Conservation (phyloP, 2,329 filamentous ascomycete species). For the Emergomyces orientalis region DNA sequence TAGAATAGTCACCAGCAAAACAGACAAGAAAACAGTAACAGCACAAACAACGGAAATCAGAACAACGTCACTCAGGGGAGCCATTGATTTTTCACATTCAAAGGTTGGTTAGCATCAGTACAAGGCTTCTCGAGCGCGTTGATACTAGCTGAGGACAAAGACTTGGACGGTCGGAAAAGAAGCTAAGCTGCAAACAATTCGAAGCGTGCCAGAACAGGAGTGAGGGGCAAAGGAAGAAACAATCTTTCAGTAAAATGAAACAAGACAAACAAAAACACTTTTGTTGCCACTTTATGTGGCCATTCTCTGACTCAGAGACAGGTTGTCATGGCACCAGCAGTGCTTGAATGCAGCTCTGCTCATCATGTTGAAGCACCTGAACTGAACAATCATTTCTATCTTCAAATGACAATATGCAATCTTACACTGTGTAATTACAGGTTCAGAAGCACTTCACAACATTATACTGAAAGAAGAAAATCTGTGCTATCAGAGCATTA, state of each 20-base stretch:
- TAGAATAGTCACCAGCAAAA: neutral
- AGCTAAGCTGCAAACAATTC: neutral
- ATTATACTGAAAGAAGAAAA: neutral
- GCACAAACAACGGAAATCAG: conserved; percentile 1
- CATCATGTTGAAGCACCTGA: neutral
- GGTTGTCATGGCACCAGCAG: neutral
- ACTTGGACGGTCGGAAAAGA: neutral
- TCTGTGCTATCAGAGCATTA: neutral
- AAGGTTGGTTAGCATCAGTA: neutral
- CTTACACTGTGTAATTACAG: neutral
- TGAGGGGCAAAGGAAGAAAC: neutral
- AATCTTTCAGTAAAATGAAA: neutral
- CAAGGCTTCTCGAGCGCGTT: neutral
- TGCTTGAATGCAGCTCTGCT: neutral
- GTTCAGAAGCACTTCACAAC: neutral
- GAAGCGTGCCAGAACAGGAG: neutral
- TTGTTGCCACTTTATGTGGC: neutral
- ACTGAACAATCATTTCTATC: neutral
- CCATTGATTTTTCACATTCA: neutral
- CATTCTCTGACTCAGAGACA: neutral
- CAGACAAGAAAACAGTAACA: conserved; percentile 1
- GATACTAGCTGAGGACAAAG: conserved; percentile 8
- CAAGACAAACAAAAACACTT: too few species aligned
- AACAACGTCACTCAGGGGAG: conserved; percentile 3
- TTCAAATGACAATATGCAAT: neutral